phyloP scores from a whole-genome alignment of 352 stramenopile species.

The Globisporangium spiculum region DNA sequence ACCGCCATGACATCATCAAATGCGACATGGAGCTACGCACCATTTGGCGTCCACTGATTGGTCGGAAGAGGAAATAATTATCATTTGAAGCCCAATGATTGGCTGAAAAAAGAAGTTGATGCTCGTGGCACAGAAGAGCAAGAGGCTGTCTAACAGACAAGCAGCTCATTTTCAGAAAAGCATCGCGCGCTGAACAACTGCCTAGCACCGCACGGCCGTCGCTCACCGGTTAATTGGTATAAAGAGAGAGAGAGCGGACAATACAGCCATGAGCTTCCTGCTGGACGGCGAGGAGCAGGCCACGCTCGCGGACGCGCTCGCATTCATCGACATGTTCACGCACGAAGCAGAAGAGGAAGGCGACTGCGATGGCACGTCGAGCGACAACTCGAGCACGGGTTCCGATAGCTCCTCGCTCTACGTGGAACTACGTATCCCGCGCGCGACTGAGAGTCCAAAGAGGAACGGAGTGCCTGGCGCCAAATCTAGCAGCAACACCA shows the following conservation, averaged over 20 bases:
- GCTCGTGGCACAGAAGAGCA: no score
- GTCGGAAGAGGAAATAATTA: no score
- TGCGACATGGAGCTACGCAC: no score
- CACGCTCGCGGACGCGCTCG: slow-evolving; percentile 9
- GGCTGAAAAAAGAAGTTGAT: no score
- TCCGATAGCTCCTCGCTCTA: not conserved
- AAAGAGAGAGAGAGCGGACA: not conserved
- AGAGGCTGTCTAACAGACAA: no score
- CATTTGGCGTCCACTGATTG: no score
- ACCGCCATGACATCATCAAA: no score
- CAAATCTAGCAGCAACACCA: not conserved
- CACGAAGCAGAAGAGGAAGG: slow-evolving; percentile 1
- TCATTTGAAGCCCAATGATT: no score
- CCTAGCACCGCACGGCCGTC: no score
- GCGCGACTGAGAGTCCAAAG: not conserved
- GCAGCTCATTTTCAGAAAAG: not conserved
- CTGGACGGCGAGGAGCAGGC: slow-evolving; percentile 10
- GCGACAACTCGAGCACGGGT: not conserved
- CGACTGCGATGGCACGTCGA: not conserved
- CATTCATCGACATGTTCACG: slow-evolving; percentile 15
- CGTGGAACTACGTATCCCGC: slow-evolving; percentile 6
- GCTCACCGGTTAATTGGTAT: no score
- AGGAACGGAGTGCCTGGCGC: no score
- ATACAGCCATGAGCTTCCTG: slow-evolving; percentile 9
- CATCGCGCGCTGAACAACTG: not conserved